Base-by-base conservation (phyloP, 169 alveolate genomes). In the Ichthyophthirius multifiliis region DNA sequence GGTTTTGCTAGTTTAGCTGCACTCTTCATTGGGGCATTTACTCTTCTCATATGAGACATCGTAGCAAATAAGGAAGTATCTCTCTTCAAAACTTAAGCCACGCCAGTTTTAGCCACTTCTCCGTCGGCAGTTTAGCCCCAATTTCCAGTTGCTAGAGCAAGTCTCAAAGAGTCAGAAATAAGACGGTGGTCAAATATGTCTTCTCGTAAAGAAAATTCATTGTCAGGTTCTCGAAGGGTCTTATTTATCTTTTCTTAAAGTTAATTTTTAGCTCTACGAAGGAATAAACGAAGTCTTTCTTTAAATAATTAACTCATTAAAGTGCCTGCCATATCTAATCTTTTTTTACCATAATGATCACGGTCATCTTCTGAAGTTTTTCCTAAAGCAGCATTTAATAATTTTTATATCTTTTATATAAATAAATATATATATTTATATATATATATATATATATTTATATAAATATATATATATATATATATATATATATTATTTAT, bases 341-440 rank as follows among this genome's bases (percentile, higher is more conserved):
- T 95, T 89, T 99, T 99, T 94, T 99, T 99, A 9, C 99, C 99
- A 88, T 98, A 99, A 89, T 99, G 99, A 88, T 99, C 99, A 65
- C 99, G 94, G 85, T 99, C 99, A 91, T 99, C 99, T 85, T 98
- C 99, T 31, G 91, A 91, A 34, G 97, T 97, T 82, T 99, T 92
- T 9, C 99, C 99, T 20, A 98, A 90, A 62, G 96, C 96, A 35
- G 99, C 99, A 71, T 98, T 96, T 81, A 98, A 90, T 55, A 98
- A 85, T 47, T 99, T 93, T 55, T 55, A 55, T 12, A 55, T 55
- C 71, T 55, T 16, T 55, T 27, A 27, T 55, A 0, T 55, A 10
- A 10, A 27, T 1, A n/a, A n/a, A n/a, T n/a, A n/a, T n/a, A n/a
- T n/a, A n/a, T n/a, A n/a, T n/a, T n/a, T n/a, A n/a, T n/a, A n/a